These are phyloP conservation scores for Trichoderma sp. DNA, from an alignment of 2,329 filamentous ascomycete genomes.

Conservation along the genomic window DNA sequence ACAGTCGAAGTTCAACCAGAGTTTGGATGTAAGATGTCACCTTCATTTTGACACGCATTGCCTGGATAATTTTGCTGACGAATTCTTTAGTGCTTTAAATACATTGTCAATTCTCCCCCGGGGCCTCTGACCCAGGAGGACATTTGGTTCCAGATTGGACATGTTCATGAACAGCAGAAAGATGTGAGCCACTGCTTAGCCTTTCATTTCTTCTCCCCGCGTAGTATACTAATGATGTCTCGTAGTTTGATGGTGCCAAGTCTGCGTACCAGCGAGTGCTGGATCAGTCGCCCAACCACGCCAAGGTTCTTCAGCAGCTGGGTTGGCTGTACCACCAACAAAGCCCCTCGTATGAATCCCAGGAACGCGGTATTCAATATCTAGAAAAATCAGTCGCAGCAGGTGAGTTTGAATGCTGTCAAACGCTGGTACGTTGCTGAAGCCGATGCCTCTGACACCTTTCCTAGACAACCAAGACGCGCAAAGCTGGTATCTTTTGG, in stretches of 20 bases:
- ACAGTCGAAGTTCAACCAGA: conserved; percentile 89
- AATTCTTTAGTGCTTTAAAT: conserved; percentile 82
- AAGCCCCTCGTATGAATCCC: conserved; percentile 85
- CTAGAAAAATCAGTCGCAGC: conserved; percentile 94
- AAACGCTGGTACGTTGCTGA: not conserved
- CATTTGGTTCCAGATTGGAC: conserved; percentile 99
- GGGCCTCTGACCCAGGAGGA: conserved; percentile 94
- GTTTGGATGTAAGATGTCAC: conserved; percentile 74
- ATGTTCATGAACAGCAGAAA: conserved; percentile 98
- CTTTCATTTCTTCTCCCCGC: not conserved
- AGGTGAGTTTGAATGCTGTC: conserved; percentile 59
- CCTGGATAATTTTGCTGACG: conserved; percentile 1
- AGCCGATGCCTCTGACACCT: conserved; percentile 35
- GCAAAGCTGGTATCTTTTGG: conserved; percentile 97
- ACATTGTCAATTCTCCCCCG: conserved; percentile 91
- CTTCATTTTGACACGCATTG: not conserved
- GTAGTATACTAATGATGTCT: conserved; percentile 24
- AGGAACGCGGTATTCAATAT: conserved; percentile 96
- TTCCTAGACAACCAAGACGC: conserved; percentile 83
- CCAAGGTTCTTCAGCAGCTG: conserved; percentile 96
- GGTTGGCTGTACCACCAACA: conserved; percentile 98
- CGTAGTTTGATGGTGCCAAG: conserved; percentile 91
- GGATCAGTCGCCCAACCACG: conserved; percentile 92
- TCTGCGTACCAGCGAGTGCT: conserved; percentile 89
- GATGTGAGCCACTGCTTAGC: conserved; percentile 70